A percentile compares a stretch with the other conserved stretches of the same genome.
Evolutionary conservation across 2,329 filamentous ascomycete species (phyloP).

Genomic region (Waltergamsia citrina): DNA sequence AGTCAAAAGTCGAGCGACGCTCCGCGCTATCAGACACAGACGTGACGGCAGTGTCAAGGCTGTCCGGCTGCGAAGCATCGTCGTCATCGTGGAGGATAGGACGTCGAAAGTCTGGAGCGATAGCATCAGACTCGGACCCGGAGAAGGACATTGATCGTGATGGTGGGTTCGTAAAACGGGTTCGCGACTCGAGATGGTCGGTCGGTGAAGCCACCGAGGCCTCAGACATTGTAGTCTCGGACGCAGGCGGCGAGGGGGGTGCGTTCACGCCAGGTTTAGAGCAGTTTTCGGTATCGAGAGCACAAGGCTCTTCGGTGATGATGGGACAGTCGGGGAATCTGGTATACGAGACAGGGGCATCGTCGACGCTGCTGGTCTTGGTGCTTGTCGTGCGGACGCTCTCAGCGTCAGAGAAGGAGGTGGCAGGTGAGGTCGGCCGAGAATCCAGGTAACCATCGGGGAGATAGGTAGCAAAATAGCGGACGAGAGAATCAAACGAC

Average conservation of each 20-base stretch:
- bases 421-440: conserved; percentile 21
- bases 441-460: conserved; percentile 33
- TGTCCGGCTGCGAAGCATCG: conserved; percentile 35
- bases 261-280: conserved; percentile 10
- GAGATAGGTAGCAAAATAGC: conserved; percentile 50
- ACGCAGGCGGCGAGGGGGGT: conserved; percentile 32
- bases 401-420: conserved; percentile 27
- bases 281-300: conserved; percentile 13
- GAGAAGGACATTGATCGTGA: conserved; percentile 43
- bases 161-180: conserved; percentile 27
- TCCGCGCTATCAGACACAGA: conserved; percentile 37
- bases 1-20: conserved; percentile 21
- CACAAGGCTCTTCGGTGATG: conserved; percentile 35
- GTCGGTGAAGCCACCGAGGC: conserved; percentile 27
- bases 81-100: conserved; percentile 23
- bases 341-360: conserved; percentile 8
- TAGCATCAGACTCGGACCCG: conserved; percentile 34
- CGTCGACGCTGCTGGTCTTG: conserved; percentile 27
- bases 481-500: conserved; percentile 50
- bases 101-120: conserved; percentile 22
- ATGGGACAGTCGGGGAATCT: conserved; percentile 30
- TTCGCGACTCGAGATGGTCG: conserved; percentile 17
- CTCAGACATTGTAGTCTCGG: conserved; percentile 38
- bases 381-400: conserved; percentile 25
- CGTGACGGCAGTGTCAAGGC: conserved; percentile 30